Conservation (phyloP, 306 rosid species). For the Malus orientalis region DNA sequence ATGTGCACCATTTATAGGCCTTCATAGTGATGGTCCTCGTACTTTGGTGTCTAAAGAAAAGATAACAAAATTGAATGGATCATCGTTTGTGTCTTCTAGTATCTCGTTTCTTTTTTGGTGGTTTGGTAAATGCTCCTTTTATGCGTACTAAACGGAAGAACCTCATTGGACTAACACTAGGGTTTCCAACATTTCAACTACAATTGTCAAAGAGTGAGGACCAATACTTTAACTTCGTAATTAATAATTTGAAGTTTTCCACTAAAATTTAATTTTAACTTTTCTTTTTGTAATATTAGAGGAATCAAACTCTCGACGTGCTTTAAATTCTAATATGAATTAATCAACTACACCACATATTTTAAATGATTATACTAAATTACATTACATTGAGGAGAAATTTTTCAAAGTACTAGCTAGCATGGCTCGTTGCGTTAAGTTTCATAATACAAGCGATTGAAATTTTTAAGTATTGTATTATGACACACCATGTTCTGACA, state of each 20-base stretch:
- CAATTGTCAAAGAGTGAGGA: background rate
- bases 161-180: background rate
- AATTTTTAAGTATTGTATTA: no score
- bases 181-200: background rate
- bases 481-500: no score
- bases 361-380: background rate
- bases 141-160: background rate
- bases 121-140: background rate
- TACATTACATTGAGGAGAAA: no score
- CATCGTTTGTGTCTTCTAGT: background rate
- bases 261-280: background rate
- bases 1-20: conserved; percentile 16
- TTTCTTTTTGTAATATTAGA: background rate
- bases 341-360: background rate
- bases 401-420: no score
- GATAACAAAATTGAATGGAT: background rate
- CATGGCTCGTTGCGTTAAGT: no score
- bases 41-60: background rate
- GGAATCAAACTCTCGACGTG: background rate
- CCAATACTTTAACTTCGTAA: no score
- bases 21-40: conserved; percentile 9
- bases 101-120: background rate
- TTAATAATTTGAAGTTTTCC: background rate
- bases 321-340: no score
- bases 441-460: no score